Evolutionary conservation across 441 rosid genomes (phyloP), one percentile per base, ranked within the genome.

Genomic region (Brassica balearica): DNA sequence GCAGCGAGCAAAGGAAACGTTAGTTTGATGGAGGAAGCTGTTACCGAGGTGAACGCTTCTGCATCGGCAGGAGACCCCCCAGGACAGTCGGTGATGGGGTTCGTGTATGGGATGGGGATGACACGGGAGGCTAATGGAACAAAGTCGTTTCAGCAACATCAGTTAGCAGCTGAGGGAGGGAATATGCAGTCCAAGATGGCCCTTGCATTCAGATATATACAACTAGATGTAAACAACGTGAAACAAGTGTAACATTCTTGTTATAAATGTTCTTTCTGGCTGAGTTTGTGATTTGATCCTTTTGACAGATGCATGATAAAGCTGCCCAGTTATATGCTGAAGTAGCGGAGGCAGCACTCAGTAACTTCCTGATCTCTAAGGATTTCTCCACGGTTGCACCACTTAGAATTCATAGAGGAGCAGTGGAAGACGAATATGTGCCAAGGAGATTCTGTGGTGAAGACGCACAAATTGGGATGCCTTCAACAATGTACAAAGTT

Each of bases 131-230:
- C 82, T 84, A 81, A 84, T 73, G 87, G 84, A 65, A 87, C 78
- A 2, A 93, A 86, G 82, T 88, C 91, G 9, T 83, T 91, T 69
- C 8, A 89, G 53, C 84, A 90, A 77, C 98, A 92, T 73, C 82
- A 87, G 68, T 92, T 93, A 65, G 93, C 90, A 3, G 89, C 91
- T 3, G 82, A 86, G 29, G 90, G 87, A 32, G 97, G 94, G 46
- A 92, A 84, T 77, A 79, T 85, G 82, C 96, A 92, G 85, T 92
- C 98, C 5, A 92, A 88, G 85, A 88, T 92, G 97, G 97, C 91
- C 43, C 85, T 94, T 11, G 98, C 97, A 0, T 90, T 85, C 71
- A 87, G 91, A 8, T 91, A 91, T 72, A 71, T 85, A 14, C 92
- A 92, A 3, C 97, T 92, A 87, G 87, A 92, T 68, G 96, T 90